These are phyloP conservation scores for Metschnikowia cubensis DNA, from an alignment of 805 yeast species.

Conservation along the genomic window DNA sequence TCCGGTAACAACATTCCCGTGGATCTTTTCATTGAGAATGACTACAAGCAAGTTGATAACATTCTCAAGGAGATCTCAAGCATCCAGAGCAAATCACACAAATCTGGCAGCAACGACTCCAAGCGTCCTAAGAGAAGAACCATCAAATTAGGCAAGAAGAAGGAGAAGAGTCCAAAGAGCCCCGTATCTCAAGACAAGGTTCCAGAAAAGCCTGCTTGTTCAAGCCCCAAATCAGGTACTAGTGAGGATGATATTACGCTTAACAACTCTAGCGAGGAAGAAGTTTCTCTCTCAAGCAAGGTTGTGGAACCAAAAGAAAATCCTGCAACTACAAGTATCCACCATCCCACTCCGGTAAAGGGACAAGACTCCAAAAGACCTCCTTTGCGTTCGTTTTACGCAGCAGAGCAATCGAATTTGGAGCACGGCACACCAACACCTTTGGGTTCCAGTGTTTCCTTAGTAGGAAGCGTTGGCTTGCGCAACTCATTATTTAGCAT, in stretches of 20 bases:
- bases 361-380: conserved; percentile 6
- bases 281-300: neutral
- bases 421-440: conserved; percentile 10
- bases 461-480: conserved; percentile 36
- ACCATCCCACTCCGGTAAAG: conserved; percentile 17
- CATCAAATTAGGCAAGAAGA: conserved; percentile 26
- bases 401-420: neutral
- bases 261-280: neutral
- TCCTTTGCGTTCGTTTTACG: conserved; percentile 5
- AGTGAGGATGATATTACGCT: neutral
- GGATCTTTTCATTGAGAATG: conserved; percentile 29
- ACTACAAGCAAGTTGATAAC: conserved; percentile 29
- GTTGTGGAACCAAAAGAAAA: neutral
- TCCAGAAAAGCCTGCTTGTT: neutral
- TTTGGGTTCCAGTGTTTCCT: conserved; percentile 20
- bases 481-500: conserved; percentile 37
- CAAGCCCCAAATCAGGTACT: neutral
- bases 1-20: conserved; percentile 38
- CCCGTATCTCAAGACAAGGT: neutral
- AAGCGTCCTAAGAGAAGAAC: conserved; percentile 42
- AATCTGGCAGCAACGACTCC: conserved; percentile 19
- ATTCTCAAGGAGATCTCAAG: conserved; percentile 40
- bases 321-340: neutral
- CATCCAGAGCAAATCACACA: conserved; percentile 44
- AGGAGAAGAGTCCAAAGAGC: neutral